Percentiles rank a stretch among this genome's conserved stretches.
Conservation (phyloP, 257 asterid species). For the Asclepias syriaca region DNA sequence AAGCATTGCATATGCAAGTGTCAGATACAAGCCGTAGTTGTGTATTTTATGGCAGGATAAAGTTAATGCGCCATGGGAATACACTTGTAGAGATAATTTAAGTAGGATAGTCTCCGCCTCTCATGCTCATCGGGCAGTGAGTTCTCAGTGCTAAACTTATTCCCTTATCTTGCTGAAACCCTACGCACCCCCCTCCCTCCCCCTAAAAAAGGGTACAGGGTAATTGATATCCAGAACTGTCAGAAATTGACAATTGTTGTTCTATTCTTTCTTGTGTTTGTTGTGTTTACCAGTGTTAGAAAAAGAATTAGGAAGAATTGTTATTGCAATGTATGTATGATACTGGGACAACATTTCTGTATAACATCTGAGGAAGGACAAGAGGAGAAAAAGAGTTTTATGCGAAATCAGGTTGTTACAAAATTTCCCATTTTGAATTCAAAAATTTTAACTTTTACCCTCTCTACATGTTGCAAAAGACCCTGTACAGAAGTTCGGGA, state of each 20-base stretch:
- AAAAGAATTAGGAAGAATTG: constrained; percentile 3
- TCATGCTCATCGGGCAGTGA: background rate
- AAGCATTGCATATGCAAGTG: background rate
- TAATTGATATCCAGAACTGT: background rate
- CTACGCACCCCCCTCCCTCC: background rate
- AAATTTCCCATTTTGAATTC: background rate
- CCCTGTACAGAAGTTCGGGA: background rate
- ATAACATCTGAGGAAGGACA: background rate
- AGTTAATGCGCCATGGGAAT: background rate
- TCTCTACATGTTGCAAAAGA: background rate
- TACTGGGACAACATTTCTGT: background rate
- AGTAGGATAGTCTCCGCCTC: background rate
- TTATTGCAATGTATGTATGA: constrained; percentile 5
- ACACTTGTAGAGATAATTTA: background rate
- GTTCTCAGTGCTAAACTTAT: background rate
- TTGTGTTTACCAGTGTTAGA: background rate
- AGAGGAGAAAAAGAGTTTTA: background rate
- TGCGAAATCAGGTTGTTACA: background rate
- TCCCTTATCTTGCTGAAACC: background rate
- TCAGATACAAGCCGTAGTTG: background rate
- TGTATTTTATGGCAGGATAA: too few relatives aligned
- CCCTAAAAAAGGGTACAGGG: background rate
- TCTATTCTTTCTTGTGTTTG: background rate
- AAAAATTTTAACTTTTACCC: background rate
- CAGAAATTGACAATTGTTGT: background rate